Evolutionary conservation across 176 grass and related monocot species (phyloP).

Genomic region (Secale cereale): DNA sequence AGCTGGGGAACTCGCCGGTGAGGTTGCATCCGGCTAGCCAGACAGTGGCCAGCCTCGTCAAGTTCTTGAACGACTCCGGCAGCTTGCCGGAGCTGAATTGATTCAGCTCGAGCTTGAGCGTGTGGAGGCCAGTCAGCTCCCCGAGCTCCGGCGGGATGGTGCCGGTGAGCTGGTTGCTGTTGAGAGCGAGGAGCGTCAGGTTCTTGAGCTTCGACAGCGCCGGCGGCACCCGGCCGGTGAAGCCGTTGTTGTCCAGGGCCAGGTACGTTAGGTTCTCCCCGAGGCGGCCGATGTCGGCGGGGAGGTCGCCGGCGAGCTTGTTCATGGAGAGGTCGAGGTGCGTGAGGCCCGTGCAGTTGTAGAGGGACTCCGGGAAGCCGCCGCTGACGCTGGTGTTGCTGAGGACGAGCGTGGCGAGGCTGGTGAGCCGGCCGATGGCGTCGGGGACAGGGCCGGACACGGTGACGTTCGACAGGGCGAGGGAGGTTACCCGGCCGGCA

Average conservation of each 20-base stretch:
- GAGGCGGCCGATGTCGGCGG: conserved; percentile 37
- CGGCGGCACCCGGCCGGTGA: conserved; percentile 21
- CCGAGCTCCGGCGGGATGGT: conserved; percentile 47
- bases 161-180: conserved; percentile 49
- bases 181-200: conserved; percentile 36
- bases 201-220: conserved; percentile 19
- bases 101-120: conserved; percentile 46
- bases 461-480: conserved; percentile 25
- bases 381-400: conserved; percentile 50
- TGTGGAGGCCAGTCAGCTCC: conserved; percentile 37
- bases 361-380: conserved; percentile 49
- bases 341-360: conserved; percentile 37
- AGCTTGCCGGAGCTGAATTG: conserved; percentile 24
- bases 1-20: conserved; percentile 47
- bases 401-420: conserved; percentile 51
- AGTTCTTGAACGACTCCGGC: conserved; percentile 52
- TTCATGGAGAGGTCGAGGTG: conserved; percentile 35
- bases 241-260: conserved; percentile 20
- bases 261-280: conserved; percentile 10
- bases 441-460: conserved; percentile 39
- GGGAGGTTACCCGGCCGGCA: conserved; percentile 22
- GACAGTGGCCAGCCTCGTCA: conserved; percentile 36
- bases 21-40: conserved; percentile 38
- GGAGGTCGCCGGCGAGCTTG: conserved; percentile 42
- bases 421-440: conserved; percentile 43